phyloP scores from a whole-genome alignment of 2,329 filamentous ascomycete species.

The Aulographum hederae region DNA sequence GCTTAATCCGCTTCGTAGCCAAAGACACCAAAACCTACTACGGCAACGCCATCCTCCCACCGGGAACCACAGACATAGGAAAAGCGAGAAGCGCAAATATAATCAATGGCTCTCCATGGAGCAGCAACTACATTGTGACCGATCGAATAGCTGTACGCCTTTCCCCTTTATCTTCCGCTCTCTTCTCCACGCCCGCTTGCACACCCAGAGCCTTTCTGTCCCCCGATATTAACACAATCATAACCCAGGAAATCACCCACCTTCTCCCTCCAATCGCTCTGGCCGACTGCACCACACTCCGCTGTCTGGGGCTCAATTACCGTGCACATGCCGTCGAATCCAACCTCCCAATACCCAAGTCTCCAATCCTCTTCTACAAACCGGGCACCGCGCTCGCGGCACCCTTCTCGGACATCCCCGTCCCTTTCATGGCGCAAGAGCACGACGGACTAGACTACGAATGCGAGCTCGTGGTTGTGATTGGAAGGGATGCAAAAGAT shows the following conservation, averaged over 20 bases:
- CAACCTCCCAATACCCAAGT: conserved; percentile 49
- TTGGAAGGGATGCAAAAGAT: conserved; percentile 3
- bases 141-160: conserved; percentile 31
- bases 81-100: conserved; percentile 42
- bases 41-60: conserved; percentile 39
- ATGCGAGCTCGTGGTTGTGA: conserved; percentile 3
- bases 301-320: conserved; percentile 13
- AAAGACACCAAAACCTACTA: neutral
- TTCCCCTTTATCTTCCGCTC: neutral
- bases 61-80: conserved; percentile 39
- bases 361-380: conserved; percentile 60
- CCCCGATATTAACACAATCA: too few relatives aligned
- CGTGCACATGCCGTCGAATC: conserved; percentile 16
- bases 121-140: conserved; percentile 44
- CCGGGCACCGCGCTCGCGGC: conserved; percentile 47
- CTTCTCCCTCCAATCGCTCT: conserved; percentile 36
- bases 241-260: conserved; percentile 23
- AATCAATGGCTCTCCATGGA: conserved; percentile 48
- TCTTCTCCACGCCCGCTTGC: conserved; percentile 25
- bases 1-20: neutral
- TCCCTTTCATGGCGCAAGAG: conserved; percentile 22
- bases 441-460: conserved; percentile 3
- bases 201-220: neutral
- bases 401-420: conserved; percentile 46
- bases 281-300: neutral